Base-by-base conservation (phyloP, 2,329 filamentous ascomycete genomes). In the Ceratocystiopsis sp. region DNA sequence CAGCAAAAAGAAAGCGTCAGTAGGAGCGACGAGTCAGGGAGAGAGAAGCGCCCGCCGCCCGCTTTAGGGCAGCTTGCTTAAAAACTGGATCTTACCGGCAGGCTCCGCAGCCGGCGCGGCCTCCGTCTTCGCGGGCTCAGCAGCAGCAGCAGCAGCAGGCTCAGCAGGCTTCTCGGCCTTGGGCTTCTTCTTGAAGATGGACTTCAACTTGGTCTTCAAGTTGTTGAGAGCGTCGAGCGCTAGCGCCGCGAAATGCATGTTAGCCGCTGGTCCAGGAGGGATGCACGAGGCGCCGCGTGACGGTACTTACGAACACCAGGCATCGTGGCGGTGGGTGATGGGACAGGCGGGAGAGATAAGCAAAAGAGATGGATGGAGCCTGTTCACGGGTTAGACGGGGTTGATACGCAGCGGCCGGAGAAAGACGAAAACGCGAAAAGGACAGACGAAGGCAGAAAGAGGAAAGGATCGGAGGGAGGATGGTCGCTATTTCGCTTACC, bases 121-220 rank as follows among this genome's bases (percentile, higher is more conserved):
- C 17, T 55, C 48, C 11, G 54, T 50, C 48, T 53, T 53, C 40
- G 54, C 47, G 16, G 52, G 47, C 41, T 55, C 55, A 19, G 50
- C 49, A 8, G 50, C 42, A 19, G 47, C 16, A 5, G 32, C 37
- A 16, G 49, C 46, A 14, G 46, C 46, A 4, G 39, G 43, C 12
- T 38, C 35, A 19, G 47, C 38, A 10, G 43, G 18, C 18, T 42
- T 39, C 43, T 51, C 51, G 25, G 45, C 45, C 37, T 53, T 49
- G 37, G 34, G 42, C 59, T 62, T 67, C 57, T 66, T 69, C 59
- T 66, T 68, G 61, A 71, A 68, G 57, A 62, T 58, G 49, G 60
- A 59, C 64, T 67, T 69, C 54, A 75, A 55, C 66, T 71, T 73
- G 54, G 58, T 61, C 66, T 69, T 71, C 51, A 74, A 51, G 59